Base-by-base conservation (phyloP, 306 rosid genomes). In the Malus sylvestris region DNA sequence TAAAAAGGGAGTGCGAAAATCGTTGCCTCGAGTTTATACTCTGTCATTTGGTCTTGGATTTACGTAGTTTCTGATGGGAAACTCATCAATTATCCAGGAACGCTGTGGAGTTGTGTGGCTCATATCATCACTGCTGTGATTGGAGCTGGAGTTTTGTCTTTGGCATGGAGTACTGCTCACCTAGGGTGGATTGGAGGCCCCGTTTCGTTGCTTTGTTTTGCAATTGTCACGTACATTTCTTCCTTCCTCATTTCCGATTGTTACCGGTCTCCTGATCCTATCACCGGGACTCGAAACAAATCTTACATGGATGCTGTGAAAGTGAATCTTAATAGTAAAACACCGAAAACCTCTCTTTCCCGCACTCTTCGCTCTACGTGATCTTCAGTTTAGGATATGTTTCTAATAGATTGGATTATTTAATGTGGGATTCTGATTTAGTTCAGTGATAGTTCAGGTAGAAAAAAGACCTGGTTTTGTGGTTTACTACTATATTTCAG, bases 51-150 rank as follows among this genome's bases (percentile, higher is more conserved):
- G 67, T 78, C 61, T 25, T 67, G 71, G 82, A 70, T 4, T 71
- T 27, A 14, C 25, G 58, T 71, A 55, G 42, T 59, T 5, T 67
- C 67, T 77, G 62, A 42, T 71, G 38, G 32, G 70, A 20, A 73
- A 64, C 71, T 10, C 40, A 40, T 64, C 20, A 20, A 60, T 38
- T 7, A 60, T 53, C 27, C 88, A 89, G 91, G 91, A 70, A 89
- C 84, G 68, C 33, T 89, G 30, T 68, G 51, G 81, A 86, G 75
- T 75, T 86, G 82, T 33, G 83, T 88, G 60, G 95, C 95, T 64
- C 95, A 91, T 78, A 91, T 91, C 75, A 88, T 89, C 0, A 89
- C 95, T 5, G 95, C 91, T 44, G 93, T 91, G 63, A 89, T 91
- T 68, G 95, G 97, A 53, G 61, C 91, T 42, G 91, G 97, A 20